These are phyloP conservation scores for Closterium sp. DNA, from an alignment of 139 green algal species.

Conservation along the genomic window DNA sequence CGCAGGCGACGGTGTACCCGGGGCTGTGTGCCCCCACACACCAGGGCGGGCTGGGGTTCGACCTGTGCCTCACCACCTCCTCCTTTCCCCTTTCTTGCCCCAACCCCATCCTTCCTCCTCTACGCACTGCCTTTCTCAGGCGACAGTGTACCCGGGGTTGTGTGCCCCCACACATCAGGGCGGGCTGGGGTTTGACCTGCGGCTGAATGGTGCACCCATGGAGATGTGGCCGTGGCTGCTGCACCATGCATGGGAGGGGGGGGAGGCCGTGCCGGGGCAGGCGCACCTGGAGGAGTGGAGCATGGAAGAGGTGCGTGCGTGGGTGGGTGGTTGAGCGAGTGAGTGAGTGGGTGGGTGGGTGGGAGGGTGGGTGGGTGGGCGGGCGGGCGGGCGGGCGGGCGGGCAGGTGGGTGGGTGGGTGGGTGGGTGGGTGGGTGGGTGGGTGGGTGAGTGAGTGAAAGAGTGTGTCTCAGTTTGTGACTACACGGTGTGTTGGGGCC, in stretches of 20 bases:
- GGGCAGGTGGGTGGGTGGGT: neutral
- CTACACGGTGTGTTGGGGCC: too few species aligned
- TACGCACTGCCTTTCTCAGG: neutral
- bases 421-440: neutral
- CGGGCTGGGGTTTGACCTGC: slow-evolving; percentile 96
- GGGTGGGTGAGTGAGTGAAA: neutral
- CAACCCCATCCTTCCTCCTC: too few species aligned
- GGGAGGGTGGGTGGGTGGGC: neutral
- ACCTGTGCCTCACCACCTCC: too few species aligned
- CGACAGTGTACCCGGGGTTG: slow-evolving; percentile 73
- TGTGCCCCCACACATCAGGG: slow-evolving; percentile 79
- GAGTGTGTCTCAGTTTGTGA: too few species aligned
- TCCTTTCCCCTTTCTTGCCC: too few species aligned
- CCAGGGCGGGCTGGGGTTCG: slow-evolving; percentile 94
- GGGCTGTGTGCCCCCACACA: slow-evolving; percentile 75
- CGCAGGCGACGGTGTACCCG: slow-evolving; percentile 57
- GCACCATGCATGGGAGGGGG: slow-evolving; percentile 14
- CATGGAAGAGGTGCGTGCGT: neutral
- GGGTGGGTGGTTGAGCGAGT: neutral
- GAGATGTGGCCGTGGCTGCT: slow-evolving; percentile 94
- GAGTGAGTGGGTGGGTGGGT: neutral
- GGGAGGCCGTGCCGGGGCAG: neutral
- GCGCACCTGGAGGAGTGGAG: neutral
- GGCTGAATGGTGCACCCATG: slow-evolving; percentile 92
- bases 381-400: neutral